Conservation (phyloP, 1,284 basidiomycete genomes). For the Fomes fomentarius region DNA sequence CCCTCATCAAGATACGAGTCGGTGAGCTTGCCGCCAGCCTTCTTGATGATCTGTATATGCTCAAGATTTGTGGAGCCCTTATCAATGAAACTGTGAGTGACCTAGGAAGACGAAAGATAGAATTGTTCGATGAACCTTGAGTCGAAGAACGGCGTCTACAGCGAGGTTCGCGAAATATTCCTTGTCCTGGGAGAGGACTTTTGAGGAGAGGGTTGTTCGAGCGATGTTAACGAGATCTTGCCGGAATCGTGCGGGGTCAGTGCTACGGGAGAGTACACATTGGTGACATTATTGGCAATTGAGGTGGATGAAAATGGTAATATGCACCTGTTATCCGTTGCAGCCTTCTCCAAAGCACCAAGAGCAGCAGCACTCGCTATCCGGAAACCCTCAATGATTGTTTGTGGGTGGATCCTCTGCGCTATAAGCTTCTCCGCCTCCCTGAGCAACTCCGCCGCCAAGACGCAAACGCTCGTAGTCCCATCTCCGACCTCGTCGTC, state of each 20-base stretch:
- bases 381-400: conserved; percentile 98
- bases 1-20: conserved; percentile 99
- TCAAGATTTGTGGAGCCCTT: conserved; percentile 96
- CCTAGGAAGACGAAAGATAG: too few relatives aligned
- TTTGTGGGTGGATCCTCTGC: conserved; percentile 96
- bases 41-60: conserved; percentile 99
- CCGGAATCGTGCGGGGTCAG: conserved; percentile 79
- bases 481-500: conserved; percentile 99
- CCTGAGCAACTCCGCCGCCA: conserved; percentile 90
- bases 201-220: conserved; percentile 93
- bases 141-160: conserved; percentile 93
- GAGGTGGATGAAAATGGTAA: not conserved
- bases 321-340: conserved; percentile 84
- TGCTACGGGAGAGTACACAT: conserved; percentile 41
- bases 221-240: conserved; percentile 97
- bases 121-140: conserved; percentile 78
- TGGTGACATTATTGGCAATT: too few relatives aligned
- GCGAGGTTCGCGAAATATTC: conserved; percentile 99
- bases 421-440: conserved; percentile 97
- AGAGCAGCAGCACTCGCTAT: conserved; percentile 91
- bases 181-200: conserved; percentile 97
- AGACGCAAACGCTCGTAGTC: conserved; percentile 92
- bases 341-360: conserved; percentile 80
- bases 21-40: conserved; percentile 97
- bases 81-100: too few relatives aligned